Evolutionary conservation across 495 filamentous ascomycete genomes (phyloP).

Genomic region (Haplographium delicatum): DNA sequence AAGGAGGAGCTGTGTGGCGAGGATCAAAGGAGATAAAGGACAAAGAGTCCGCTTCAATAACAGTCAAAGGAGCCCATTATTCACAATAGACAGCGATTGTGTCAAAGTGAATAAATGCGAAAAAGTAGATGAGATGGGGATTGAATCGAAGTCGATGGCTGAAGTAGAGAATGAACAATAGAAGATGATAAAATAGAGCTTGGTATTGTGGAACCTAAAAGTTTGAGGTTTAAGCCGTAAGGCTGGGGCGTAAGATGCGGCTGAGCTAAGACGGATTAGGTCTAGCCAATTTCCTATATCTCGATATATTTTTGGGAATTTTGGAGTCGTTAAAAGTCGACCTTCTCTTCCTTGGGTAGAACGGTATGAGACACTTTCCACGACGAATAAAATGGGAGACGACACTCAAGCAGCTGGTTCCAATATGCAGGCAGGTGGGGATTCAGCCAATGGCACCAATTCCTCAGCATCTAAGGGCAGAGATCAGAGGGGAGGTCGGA

Average conservation of each 20-base stretch:
- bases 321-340: too few species aligned
- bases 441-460: not conserved
- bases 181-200: too few species aligned
- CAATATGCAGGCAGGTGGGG: not conserved
- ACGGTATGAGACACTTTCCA: conserved; percentile 17
- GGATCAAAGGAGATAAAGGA: conserved; percentile 1
- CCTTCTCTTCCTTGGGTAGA: conserved; percentile 3
- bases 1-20: not conserved
- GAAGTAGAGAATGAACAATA: too few species aligned
- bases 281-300: too few species aligned
- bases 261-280: too few species aligned
- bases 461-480: too few species aligned
- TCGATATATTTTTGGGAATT: too few species aligned
- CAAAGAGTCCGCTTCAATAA: conserved; percentile 5
- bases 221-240: not conserved
- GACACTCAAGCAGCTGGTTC: conserved; percentile 3
- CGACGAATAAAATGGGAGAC: conserved; percentile 21
- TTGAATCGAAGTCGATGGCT: not conserved
- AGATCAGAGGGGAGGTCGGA: conserved; percentile 9
- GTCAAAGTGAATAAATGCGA: conserved; percentile 13
- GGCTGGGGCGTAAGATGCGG: too few species aligned
- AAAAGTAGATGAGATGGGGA: not conserved
- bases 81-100: conserved; percentile 16
- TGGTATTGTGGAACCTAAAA: too few species aligned
- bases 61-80: conserved; percentile 20